Evolutionary conservation across 768 basidiomycete genomes (phyloP).

Genomic region (Boletus patriciae): DNA sequence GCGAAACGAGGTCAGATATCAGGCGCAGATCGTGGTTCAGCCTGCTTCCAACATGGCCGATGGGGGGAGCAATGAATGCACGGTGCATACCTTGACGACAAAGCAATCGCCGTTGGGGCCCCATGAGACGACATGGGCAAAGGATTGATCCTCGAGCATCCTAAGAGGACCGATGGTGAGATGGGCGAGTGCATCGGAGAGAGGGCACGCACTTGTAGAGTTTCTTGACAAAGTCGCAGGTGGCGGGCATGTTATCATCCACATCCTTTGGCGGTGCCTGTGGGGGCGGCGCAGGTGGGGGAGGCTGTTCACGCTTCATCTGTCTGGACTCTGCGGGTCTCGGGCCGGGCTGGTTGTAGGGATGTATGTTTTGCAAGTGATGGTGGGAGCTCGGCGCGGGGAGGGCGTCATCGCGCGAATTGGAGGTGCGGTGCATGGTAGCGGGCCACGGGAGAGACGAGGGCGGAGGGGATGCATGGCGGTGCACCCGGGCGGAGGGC

Average conservation of each 20-base stretch:
- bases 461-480: slow-evolving; percentile 31
- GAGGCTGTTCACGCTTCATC: slow-evolving; percentile 33
- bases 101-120: slow-evolving; percentile 83
- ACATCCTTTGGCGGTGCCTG: slow-evolving; percentile 33
- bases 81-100: slow-evolving; percentile 67
- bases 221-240: slow-evolving; percentile 93
- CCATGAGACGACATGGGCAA: slow-evolving; percentile 78
- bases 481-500: slow-evolving; percentile 28
- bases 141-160: slow-evolving; percentile 83
- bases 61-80: not conserved
- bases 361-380: slow-evolving; percentile 15
- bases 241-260: slow-evolving; percentile 82
- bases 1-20: slow-evolving; percentile 13
- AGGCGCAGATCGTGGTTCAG: slow-evolving; percentile 1
- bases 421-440: slow-evolving; percentile 38
- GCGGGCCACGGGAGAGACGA: slow-evolving; percentile 27
- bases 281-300: slow-evolving; percentile 19
- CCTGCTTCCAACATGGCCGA: not conserved
- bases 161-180: slow-evolving; percentile 39
- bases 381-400: slow-evolving; percentile 21
- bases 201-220: slow-evolving; percentile 70
- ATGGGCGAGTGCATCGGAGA: not conserved
- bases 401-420: slow-evolving; percentile 43
- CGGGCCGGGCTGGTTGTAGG: slow-evolving; percentile 24
- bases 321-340: slow-evolving; percentile 26